A percentile compares a stretch with the other conserved stretches of the same genome.
Conservation (phyloP, 305 asterid genomes). For the Fraxinus sp. region DNA sequence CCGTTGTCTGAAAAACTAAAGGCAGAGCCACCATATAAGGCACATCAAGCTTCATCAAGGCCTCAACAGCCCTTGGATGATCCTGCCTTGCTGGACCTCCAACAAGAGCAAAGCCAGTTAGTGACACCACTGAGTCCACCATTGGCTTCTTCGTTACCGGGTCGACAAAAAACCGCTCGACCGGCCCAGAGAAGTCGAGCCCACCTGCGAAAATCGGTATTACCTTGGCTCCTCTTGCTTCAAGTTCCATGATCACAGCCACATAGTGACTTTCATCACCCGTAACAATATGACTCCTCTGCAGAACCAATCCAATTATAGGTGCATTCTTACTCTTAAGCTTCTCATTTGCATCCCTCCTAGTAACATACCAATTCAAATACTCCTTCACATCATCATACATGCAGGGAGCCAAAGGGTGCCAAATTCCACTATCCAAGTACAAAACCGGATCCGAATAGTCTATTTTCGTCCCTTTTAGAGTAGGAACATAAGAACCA, state of each 20-base stretch:
- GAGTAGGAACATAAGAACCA: constrained; percentile 78
- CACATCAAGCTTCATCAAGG: constrained; percentile 84
- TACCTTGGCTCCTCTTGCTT: constrained; percentile 93
- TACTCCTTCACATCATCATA: constrained; percentile 96
- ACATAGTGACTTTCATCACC: constrained; percentile 98
- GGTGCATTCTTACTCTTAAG: constrained; percentile 72
- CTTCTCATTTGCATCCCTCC: constrained; percentile 70
- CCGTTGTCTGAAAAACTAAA: constrained; percentile 94
- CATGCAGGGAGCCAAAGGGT: constrained; percentile 97
- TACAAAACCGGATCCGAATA: constrained; percentile 86
- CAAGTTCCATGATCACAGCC: constrained; percentile 98
- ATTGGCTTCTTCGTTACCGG: constrained; percentile 82
- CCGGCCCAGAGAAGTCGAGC: constrained; percentile 90
- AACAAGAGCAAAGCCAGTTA: constrained; percentile 95
- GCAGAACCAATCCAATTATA: constrained; percentile 70
- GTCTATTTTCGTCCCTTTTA: constrained; percentile 58
- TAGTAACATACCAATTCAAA: constrained; percentile 83
- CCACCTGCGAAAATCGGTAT: constrained; percentile 96
- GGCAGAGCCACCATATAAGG: constrained; percentile 93
- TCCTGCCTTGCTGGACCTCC: constrained; percentile 99
- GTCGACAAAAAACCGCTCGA: constrained; percentile 73
- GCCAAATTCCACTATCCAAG: constrained; percentile 88
- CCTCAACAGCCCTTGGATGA: constrained; percentile 93
- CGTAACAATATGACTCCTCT: constrained; percentile 93
- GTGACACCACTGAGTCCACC: constrained; percentile 74